Percentiles rank a stretch among this genome's conserved stretches.
phyloP scores from a whole-genome alignment of 2,329 filamentous ascomycete species.

The Colletotrichum liriopes region DNA sequence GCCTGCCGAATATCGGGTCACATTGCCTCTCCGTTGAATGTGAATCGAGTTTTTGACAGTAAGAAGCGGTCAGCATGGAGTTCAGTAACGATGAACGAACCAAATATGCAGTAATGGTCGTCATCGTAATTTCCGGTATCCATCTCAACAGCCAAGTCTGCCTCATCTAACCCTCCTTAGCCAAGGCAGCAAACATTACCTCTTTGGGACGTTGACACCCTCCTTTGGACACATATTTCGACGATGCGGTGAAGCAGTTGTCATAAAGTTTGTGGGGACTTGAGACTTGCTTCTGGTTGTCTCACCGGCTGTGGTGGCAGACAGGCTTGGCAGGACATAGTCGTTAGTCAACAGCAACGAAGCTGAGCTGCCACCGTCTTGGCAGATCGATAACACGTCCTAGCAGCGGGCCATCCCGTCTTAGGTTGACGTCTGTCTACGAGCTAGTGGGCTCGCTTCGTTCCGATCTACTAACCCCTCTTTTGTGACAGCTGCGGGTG shows the following conservation, averaged over 20 bases:
- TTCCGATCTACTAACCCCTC: background rate
- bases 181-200: background rate
- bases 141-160: background rate
- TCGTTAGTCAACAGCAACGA: no score
- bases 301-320: background rate
- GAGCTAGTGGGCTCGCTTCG: background rate
- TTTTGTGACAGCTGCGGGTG: background rate
- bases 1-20: background rate
- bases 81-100: no score
- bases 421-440: background rate
- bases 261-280: background rate
- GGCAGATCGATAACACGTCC: background rate
- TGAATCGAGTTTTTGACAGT: no score
- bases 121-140: background rate
- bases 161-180: no score
- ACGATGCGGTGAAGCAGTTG: background rate
- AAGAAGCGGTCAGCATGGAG: background rate
- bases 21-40: background rate
- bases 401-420: background rate
- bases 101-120: no score
- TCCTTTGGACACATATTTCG: no score
- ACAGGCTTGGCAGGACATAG: background rate
- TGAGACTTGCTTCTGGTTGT: constrained; percentile 5
- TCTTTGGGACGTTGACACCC: no score
- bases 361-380: background rate